Evolutionary conservation across 148 eudicot genomes (phyloP).

Genomic region (Linanthus parryae): DNA sequence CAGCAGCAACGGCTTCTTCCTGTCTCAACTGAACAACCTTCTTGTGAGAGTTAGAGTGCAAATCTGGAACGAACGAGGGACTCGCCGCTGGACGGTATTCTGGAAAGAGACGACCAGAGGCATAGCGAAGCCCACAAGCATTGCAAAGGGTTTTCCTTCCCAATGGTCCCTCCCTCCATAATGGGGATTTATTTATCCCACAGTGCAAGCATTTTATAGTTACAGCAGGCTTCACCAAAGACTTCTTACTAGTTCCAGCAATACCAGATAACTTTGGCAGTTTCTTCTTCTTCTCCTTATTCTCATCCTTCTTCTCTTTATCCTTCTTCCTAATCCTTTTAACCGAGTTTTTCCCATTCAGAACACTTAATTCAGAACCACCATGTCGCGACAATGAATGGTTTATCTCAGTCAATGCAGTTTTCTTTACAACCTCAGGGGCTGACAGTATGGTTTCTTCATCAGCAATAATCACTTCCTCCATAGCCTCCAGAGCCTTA

Average conservation of each 20-base stretch:
- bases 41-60: slow-evolving; percentile 38
- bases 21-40: slow-evolving; percentile 31
- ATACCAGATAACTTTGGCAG: slow-evolving; percentile 8
- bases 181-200: slow-evolving; percentile 23
- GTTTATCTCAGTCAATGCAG: too few relatives aligned
- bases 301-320: not conserved
- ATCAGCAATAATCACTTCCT: too few relatives aligned
- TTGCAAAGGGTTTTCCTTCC: slow-evolving; percentile 43
- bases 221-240: not conserved
- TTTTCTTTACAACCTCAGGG: too few relatives aligned
- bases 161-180: slow-evolving; percentile 41
- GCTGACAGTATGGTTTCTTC: too few relatives aligned
- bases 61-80: slow-evolving; percentile 27
- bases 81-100: slow-evolving; percentile 43
- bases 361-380: too few relatives aligned
- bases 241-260: not conserved
- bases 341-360: too few relatives aligned
- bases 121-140: slow-evolving; percentile 39
- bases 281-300: slow-evolving; percentile 14
- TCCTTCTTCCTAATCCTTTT: not conserved
- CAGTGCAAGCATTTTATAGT: slow-evolving; percentile 34
- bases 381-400: too few relatives aligned
- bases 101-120: slow-evolving; percentile 27
- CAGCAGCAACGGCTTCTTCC: not conserved
- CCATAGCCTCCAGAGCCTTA: too few relatives aligned